Evolutionary conservation across 2,329 filamentous ascomycete species (phyloP).

Genomic region (Alternaria alternata): DNA sequence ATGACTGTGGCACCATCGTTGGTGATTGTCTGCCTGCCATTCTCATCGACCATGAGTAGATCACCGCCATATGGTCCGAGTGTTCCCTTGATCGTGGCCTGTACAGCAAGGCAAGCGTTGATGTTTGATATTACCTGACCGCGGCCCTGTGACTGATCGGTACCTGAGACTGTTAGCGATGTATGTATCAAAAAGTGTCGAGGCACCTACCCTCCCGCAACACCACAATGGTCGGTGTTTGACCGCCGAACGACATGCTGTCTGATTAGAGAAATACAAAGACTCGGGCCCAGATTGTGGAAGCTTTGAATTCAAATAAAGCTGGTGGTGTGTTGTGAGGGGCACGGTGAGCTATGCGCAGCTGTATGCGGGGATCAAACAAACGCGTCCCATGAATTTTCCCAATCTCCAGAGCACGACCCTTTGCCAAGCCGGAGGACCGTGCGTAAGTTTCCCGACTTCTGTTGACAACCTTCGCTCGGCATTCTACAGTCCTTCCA

Average conservation of each 20-base stretch:
- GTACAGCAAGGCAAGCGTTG: constrained; percentile 95
- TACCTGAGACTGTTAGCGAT: constrained; percentile 68
- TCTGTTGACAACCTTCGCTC: constrained; percentile 20
- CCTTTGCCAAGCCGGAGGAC: constrained; percentile 19
- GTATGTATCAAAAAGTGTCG: constrained; percentile 23
- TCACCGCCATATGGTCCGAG: constrained; percentile 97
- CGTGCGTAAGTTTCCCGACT: constrained; percentile 18
- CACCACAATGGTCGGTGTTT: constrained; percentile 97
- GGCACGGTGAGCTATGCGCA: constrained; percentile 32
- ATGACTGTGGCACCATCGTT: constrained; percentile 99
- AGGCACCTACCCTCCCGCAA: constrained; percentile 85
- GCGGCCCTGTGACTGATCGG: constrained; percentile 95
- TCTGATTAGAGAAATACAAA: constrained; percentile 18
- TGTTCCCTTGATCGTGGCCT: constrained; percentile 94
- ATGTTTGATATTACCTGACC: constrained; percentile 98
- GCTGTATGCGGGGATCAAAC: constrained; percentile 35
- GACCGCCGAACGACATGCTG: constrained; percentile 93
- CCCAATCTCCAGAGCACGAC: constrained; percentile 24
- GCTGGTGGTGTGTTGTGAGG: constrained; percentile 11
- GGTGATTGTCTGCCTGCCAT: constrained; percentile 96
- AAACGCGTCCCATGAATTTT: constrained; percentile 45
- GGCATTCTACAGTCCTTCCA: constrained; percentile 36
- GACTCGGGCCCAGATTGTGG: background rate
- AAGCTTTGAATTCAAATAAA: constrained; percentile 4
- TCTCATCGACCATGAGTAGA: constrained; percentile 92